Evolutionary conservation across 106 monocot species (phyloP).

Genomic region (Dioscorea alata): DNA sequence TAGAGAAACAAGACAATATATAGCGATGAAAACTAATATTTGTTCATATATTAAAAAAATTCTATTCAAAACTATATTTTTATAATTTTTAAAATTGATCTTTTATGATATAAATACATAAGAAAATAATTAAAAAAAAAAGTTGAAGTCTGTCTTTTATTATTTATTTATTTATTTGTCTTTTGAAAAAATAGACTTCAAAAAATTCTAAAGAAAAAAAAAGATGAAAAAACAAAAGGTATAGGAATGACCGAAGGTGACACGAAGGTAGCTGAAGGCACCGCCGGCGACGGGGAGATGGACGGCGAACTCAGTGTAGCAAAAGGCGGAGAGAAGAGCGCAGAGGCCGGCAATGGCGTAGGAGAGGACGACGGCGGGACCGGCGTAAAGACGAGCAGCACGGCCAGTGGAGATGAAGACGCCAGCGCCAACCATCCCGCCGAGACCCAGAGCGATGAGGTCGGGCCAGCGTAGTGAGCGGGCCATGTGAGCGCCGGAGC

Average conservation of each 20-base stretch:
- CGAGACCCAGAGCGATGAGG: conserved; percentile 77
- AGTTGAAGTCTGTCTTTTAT: too few relatives aligned
- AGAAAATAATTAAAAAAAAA: too few relatives aligned
- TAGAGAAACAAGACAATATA: not conserved
- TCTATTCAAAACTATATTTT: too few relatives aligned
- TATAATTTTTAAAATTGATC: too few relatives aligned
- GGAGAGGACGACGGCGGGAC: conserved; percentile 70
- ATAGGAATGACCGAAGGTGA: conserved; percentile 68
- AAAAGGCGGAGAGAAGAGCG: conserved; percentile 91
- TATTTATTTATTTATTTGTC: too few relatives aligned
- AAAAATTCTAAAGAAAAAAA: too few relatives aligned
- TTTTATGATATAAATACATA: too few relatives aligned
- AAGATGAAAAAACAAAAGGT: not conserved
- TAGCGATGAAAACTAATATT: too few relatives aligned
- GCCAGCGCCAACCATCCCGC: conserved; percentile 96
- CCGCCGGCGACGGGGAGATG: conserved; percentile 95
- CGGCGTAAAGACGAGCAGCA: conserved; percentile 59
- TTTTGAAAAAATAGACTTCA: too few relatives aligned
- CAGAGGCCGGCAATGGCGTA: conserved; percentile 97
- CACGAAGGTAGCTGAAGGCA: conserved; percentile 93
- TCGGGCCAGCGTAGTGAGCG: conserved; percentile 70
- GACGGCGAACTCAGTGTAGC: conserved; percentile 98
- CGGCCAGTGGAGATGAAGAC: conserved; percentile 78
- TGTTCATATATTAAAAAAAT: too few relatives aligned
- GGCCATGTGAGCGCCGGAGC: conserved; percentile 72